phyloP scores from a whole-genome alignment of 805 yeast species.

The Saccharomyces paradoxus region DNA sequence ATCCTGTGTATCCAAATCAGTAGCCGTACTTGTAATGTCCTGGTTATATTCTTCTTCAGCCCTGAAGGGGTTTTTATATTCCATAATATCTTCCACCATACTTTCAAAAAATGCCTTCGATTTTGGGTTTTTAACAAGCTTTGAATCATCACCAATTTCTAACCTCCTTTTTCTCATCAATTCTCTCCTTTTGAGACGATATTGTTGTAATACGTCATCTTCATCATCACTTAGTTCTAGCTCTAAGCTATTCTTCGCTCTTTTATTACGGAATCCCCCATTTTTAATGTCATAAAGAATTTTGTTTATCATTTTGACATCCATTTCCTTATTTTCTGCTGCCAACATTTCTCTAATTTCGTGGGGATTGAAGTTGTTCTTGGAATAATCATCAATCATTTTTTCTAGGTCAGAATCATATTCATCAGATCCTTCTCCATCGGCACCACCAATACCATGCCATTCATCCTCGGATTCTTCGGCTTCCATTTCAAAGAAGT shows the following conservation, averaged over 20 bases:
- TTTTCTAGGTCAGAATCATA: slow-evolving; percentile 70
- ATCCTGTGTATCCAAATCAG: slow-evolving; percentile 8
- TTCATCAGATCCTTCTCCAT: slow-evolving; percentile 42
- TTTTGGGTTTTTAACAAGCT: slow-evolving; percentile 44
- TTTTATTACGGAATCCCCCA: slow-evolving; percentile 58
- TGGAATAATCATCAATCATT: slow-evolving; percentile 66
- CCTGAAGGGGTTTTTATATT: slow-evolving; percentile 27
- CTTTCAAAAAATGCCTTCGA: slow-evolving; percentile 61
- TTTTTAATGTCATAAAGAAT: slow-evolving; percentile 64
- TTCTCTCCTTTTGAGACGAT: slow-evolving; percentile 38
- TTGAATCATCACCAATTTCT: slow-evolving; percentile 35
- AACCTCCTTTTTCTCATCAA: slow-evolving; percentile 42
- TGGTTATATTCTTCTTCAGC: slow-evolving; percentile 22
- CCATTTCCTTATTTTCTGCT: slow-evolving; percentile 53
- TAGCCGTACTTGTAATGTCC: slow-evolving; percentile 5
- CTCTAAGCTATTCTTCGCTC: slow-evolving; percentile 49
- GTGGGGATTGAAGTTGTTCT: slow-evolving; percentile 47
- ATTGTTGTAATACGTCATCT: slow-evolving; percentile 35
- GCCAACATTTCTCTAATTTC: slow-evolving; percentile 51
- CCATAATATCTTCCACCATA: slow-evolving; percentile 43
- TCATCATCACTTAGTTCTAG: slow-evolving; percentile 72
- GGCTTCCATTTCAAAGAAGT: slow-evolving; percentile 72
- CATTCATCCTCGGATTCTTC: slow-evolving; percentile 87
- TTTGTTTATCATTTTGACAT: slow-evolving; percentile 54
- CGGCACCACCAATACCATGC: slow-evolving; percentile 71